Evolutionary conservation across 2,329 filamentous ascomycete species (phyloP).

Genomic region (Pestalotiopsis sp.): DNA sequence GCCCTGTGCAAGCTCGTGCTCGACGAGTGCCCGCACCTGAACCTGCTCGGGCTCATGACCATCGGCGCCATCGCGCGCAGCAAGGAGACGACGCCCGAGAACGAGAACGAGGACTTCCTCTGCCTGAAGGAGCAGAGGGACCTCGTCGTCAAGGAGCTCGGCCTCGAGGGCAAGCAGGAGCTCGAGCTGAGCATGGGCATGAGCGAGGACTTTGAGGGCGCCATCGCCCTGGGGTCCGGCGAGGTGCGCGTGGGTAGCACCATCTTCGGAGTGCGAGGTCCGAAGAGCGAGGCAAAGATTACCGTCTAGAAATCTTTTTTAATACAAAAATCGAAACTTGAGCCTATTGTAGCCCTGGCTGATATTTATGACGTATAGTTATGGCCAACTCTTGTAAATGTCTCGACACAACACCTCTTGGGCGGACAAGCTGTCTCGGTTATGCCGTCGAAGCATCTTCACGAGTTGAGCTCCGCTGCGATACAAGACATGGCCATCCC

Average conservation of each 20-base stretch:
- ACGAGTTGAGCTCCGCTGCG: not conserved
- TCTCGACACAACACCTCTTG: not conserved
- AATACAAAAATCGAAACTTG: not conserved
- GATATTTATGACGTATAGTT: accelerated
- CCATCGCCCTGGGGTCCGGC: conserved; percentile 77
- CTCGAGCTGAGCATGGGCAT: conserved; percentile 97
- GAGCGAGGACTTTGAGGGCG: conserved; percentile 94
- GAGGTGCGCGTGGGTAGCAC: conserved; percentile 93
- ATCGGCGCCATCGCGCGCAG: conserved; percentile 93
- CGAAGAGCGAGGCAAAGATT: conserved; percentile 77
- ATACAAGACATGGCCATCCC: not conserved
- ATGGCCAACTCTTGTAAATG: not conserved
- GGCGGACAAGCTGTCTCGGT: not conserved
- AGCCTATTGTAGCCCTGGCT: not conserved
- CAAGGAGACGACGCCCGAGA: conserved; percentile 68
- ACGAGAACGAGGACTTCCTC: conserved; percentile 90
- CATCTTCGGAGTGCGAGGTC: conserved; percentile 84
- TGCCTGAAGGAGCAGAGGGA: conserved; percentile 69
- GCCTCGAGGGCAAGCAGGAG: conserved; percentile 38
- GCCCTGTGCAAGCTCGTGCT: conserved; percentile 70
- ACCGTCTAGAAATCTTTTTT: conserved; percentile 35
- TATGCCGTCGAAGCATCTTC: not conserved
- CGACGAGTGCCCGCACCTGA: conserved; percentile 62
- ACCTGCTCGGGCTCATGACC: conserved; percentile 87
- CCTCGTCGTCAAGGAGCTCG: conserved; percentile 63